phyloP scores from a whole-genome alignment of 805 yeast species.

The Candida rishiriensis region DNA sequence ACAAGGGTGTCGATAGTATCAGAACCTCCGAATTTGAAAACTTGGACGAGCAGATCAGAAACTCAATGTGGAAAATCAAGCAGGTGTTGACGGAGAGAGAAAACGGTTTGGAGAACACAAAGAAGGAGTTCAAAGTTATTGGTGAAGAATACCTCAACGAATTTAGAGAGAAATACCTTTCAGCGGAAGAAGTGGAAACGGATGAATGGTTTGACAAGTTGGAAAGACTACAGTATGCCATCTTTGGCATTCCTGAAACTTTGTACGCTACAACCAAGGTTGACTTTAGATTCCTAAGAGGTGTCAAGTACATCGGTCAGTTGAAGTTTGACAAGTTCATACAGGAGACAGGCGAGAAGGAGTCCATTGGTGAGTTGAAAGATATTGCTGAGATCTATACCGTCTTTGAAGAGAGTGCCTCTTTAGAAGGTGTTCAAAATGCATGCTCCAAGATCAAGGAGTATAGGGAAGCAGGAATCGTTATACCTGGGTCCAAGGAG shows the following conservation, averaged over 20 bases:
- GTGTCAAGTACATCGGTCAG: conserved; percentile 64
- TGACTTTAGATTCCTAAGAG: conserved; percentile 57
- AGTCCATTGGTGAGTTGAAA: conserved; percentile 37
- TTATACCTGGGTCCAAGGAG: conserved; percentile 32
- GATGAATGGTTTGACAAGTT: conserved; percentile 62
- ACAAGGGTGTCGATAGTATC: conserved; percentile 35
- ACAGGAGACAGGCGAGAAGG: conserved; percentile 30
- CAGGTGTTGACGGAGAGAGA: conserved; percentile 86
- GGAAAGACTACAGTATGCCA: conserved; percentile 73
- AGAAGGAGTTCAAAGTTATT: conserved; percentile 38
- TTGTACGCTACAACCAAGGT: conserved; percentile 54
- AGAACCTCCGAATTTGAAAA: conserved; percentile 16
- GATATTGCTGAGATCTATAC: conserved; percentile 34
- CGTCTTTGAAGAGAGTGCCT: conserved; percentile 33
- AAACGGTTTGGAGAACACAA: conserved; percentile 59
- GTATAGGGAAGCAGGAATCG: conserved; percentile 29
- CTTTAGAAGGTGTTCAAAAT: conserved; percentile 30
- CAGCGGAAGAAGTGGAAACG: conserved; percentile 48
- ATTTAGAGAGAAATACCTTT: conserved; percentile 55
- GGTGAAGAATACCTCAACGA: conserved; percentile 48
- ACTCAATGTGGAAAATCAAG: conserved; percentile 74
- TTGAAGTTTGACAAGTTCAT: conserved; percentile 56
- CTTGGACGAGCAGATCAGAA: conserved; percentile 41
- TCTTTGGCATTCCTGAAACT: conserved; percentile 79
- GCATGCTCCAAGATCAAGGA: conserved; percentile 32